Evolutionary conservation across 768 basidiomycete genomes (phyloP).

Genomic region (Nidula microcarpa): DNA sequence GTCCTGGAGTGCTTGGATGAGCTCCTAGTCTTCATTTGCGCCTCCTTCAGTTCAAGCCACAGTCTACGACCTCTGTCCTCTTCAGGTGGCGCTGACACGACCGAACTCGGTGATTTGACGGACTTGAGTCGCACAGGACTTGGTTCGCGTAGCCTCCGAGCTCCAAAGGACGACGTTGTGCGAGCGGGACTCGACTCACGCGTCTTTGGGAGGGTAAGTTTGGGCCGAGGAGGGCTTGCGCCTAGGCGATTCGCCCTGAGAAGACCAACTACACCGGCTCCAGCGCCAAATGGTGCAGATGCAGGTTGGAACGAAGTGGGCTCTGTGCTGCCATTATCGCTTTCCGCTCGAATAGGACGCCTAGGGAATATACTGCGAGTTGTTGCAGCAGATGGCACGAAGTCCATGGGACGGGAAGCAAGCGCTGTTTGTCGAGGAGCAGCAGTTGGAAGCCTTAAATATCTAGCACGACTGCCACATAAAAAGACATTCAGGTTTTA

Average conservation of each 20-base stretch:
- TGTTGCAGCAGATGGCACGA: no score
- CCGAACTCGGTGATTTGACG: not conserved
- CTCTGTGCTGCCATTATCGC: no score
- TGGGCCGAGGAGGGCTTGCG: slow-evolving; percentile 8
- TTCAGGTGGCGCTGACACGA: not conserved
- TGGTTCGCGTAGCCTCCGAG: slow-evolving; percentile 1
- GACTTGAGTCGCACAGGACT: not conserved
- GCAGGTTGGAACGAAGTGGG: no score
- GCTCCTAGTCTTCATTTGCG: slow-evolving; percentile 43
- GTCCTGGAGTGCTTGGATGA: slow-evolving; percentile 39
- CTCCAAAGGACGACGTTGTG: slow-evolving; percentile 10
- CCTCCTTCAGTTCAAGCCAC: slow-evolving; percentile 53
- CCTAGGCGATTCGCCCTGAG: slow-evolving; percentile 7
- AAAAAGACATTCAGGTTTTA: slow-evolving; percentile 4
- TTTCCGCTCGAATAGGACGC: no score
- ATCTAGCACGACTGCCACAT: slow-evolving; percentile 65
- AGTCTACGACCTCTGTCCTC: not conserved
- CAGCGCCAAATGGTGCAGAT: no score
- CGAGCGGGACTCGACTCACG: slow-evolving; percentile 17
- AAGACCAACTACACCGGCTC: no score
- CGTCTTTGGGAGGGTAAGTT: slow-evolving; percentile 24
- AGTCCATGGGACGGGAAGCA: no score
- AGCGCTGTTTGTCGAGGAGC: slow-evolving; percentile 26
- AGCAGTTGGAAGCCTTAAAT: slow-evolving; percentile 68
- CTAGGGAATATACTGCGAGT: no score